A percentile compares a stretch with the other conserved stretches of the same genome.
phyloP scores from a whole-genome alignment of 106 monocot species.

The Allium sativum region DNA sequence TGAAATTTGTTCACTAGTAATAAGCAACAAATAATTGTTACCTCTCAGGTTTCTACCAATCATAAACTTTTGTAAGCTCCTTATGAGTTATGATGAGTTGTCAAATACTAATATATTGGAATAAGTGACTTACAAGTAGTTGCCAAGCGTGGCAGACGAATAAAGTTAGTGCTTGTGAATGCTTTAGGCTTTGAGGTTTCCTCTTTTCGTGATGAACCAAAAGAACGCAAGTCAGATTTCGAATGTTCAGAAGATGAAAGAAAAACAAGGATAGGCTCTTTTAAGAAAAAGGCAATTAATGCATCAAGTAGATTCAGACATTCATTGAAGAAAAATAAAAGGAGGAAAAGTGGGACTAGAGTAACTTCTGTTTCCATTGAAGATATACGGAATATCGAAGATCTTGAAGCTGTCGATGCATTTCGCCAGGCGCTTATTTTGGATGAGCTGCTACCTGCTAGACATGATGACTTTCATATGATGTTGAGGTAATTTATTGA shows the following conservation, averaged over 20 bases:
- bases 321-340: conserved; percentile 44
- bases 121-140: too few relatives aligned
- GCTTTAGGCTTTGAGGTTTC: conserved; percentile 38
- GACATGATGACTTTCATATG: conserved; percentile 62
- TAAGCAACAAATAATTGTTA: too few relatives aligned
- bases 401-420: conserved; percentile 55
- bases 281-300: conserved; percentile 53
- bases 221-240: conserved; percentile 40
- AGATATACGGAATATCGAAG: conserved; percentile 48
- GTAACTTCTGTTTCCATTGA: conserved; percentile 48
- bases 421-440: conserved; percentile 44
- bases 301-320: conserved; percentile 50
- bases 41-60: too few relatives aligned
- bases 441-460: conserved; percentile 43
- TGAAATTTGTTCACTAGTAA: too few relatives aligned
- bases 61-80: too few relatives aligned
- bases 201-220: conserved; percentile 35
- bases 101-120: too few relatives aligned
- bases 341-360: conserved; percentile 26
- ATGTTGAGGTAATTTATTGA: conserved; percentile 29
- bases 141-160: too few relatives aligned
- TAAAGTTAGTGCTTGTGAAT: background rate
- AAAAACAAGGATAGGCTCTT: conserved; percentile 33
- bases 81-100: too few relatives aligned
- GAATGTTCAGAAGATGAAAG: conserved; percentile 63